Base-by-base conservation (phyloP, 768 basidiomycete genomes). In the Glaciozyma antarctica region DNA sequence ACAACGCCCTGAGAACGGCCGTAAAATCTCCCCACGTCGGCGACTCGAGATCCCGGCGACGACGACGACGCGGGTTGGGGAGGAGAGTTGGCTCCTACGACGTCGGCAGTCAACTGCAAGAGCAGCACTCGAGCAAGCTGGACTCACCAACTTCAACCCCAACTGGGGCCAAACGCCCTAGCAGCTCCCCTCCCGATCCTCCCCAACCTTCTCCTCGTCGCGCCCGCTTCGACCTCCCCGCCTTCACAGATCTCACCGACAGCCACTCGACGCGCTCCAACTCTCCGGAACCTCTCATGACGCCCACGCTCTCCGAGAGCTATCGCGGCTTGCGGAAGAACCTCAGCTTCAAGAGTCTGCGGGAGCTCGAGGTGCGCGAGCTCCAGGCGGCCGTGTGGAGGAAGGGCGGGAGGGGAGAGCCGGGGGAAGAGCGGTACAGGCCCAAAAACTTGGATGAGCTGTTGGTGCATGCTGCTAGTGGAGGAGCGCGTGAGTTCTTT, bases 271-370 rank as follows among this genome's bases (percentile, higher is more conserved):
- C 57, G 12, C 55, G 60, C 28, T 51, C 57, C 21, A 34, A 22
- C 30, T 69, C 68, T 12, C 59, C 64, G 2, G 64, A 66, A 53
- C 64, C 61, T 1, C 61, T 69, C 43, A 44, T 58, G 24, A 73
- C 73, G 1, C 73, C 73, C 15, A 66, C 66, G 5, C 47, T 71
- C n/a, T 55, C 69, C 3, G 74, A 73, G 48, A 52, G 43, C 19
- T 68, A 68, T 54, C 58, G 60, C 15, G 41, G 48, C 19, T 28
- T 73, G 13, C 34, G 59, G 16, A 51, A 59, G 61, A 71, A 61
- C 58, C 65, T 74, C 48, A 89, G 87, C 0, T 90, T 90, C 70
- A 88, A 90, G 74, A 88, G 88, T 73, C 79, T 92, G 12, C 85
- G 89, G 26, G 87, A 86, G 19, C 80, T 92, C 62, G 90, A 76